Evolutionary conservation across 352 stramenopile species (phyloP), one percentile per base, ranked within the genome.

Genomic region (Globisporangium recalcitrans): DNA sequence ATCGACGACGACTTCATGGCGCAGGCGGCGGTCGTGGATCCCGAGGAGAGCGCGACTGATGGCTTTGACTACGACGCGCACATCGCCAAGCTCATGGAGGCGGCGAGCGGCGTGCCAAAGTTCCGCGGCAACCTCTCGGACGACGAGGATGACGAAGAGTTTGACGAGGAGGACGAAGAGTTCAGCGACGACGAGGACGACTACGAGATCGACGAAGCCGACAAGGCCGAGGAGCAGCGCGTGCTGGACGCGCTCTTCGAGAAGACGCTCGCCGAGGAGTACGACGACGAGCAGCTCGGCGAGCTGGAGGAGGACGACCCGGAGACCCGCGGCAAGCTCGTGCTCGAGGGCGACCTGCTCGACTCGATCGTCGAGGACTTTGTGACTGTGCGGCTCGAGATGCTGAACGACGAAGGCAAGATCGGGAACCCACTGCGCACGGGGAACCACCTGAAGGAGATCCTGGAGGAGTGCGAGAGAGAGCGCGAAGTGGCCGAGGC

Each of bases 31-130:
- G 47, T 68, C 26, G 75, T 88, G 16, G 74, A 79, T 24, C 57
- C 49, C 3, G 70, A 66, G 16, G 70, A 70, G n/a, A 65, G 52
- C 32, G 65, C 26, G 0, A 29, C 27, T 4, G 86, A 88, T 51
- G 88, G 77, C 8, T 97, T 98, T 68, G 91, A 97, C 65, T 98
- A 97, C 67, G 91, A 98, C 51, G 88, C 88, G 21, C 92, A 98
- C 64, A 97, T 98, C 64, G 90, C 87, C 34, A 93, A 90, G 64
- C 78, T 98, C 24, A 97, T 98, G 85, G 88, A 87, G 10, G 81
- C 88, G 4, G 88, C 88, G 1, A 91, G 82, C 29, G 84, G 85
- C 52, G 71, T 92, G 4, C 81, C 81, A 24, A 81, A 89, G 61
- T 81, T 70, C 63, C 72, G 72, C n/a, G 84, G 81, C 9, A 73